Conservation (phyloP, 768 basidiomycete species). For the Serendipita sp. region DNA sequence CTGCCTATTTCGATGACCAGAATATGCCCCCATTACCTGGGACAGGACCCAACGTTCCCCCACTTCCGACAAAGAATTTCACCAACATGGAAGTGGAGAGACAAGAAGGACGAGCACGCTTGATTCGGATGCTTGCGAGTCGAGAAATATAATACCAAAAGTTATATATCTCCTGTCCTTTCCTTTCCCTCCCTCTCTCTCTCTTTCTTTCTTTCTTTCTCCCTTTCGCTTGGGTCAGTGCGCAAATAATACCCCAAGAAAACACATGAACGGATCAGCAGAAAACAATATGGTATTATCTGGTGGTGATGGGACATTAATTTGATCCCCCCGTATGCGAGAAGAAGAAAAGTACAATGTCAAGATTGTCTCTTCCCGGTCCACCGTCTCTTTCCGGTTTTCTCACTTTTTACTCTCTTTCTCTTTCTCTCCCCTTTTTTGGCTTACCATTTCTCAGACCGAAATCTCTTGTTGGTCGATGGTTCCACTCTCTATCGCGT, state of each 20-base stretch:
- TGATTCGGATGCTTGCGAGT: conserved; percentile 1
- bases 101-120: background rate
- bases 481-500: too few relatives aligned
- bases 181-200: background rate
- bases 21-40: conserved; percentile 3
- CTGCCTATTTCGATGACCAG: background rate
- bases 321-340: too few relatives aligned
- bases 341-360: too few relatives aligned
- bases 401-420: background rate
- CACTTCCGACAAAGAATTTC: background rate
- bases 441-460: background rate
- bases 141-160: background rate
- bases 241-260: too few relatives aligned
- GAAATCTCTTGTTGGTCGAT: too few relatives aligned
- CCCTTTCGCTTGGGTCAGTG: background rate
- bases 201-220: background rate
- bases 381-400: background rate
- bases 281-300: too few relatives aligned
- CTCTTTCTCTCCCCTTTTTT: background rate
- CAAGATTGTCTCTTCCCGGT: too few relatives aligned
- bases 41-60: background rate
- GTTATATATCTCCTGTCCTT: too few relatives aligned
- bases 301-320: too few relatives aligned
- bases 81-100: background rate
- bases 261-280: too few relatives aligned